phyloP scores from a whole-genome alignment of 257 asterid genomes.

The Gentiana dahurica region DNA sequence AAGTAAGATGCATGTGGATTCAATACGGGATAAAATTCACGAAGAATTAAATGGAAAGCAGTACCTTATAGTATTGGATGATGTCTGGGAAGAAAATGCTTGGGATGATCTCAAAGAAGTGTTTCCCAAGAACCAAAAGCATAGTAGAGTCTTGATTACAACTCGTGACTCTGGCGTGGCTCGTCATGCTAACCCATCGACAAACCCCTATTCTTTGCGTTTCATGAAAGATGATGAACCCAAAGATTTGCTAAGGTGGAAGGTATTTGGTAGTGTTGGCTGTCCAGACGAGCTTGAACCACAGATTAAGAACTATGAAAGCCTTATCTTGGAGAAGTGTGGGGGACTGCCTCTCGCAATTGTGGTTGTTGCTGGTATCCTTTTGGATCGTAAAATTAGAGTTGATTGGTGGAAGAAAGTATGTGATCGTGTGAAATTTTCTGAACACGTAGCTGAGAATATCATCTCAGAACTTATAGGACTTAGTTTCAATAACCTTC shows the following conservation, averaged over 20 bases:
- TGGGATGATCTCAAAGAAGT: conserved; percentile 26
- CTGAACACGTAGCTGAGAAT: not conserved
- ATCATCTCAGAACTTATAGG: not conserved
- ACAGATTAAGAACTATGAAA: too few relatives aligned
- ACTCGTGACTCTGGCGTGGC: conserved; percentile 27
- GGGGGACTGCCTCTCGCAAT: conserved; percentile 15
- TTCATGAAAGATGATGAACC: conserved; percentile 20
- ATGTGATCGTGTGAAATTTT: not conserved
- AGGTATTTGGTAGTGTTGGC: conserved; percentile 19
- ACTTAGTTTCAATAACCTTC: conserved; percentile 12
- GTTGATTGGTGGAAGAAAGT: conserved; percentile 7
- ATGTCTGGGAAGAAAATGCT: conserved; percentile 23
- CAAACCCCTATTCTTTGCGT: conserved; percentile 10
- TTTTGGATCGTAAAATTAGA: conserved; percentile 1
- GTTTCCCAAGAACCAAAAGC: conserved; percentile 22
- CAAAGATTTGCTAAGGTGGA: conserved; percentile 42
- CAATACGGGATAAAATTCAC: conserved; percentile 4
- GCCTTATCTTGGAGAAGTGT: too few relatives aligned
- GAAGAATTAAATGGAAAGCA: conserved; percentile 15
- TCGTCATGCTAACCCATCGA: conserved; percentile 17
- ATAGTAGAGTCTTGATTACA: conserved; percentile 42
- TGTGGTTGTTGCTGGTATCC: conserved; percentile 23
- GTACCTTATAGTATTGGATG: conserved; percentile 39
- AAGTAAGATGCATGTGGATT: not conserved
- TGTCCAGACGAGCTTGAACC: too few relatives aligned